Evolutionary conservation across 345 rosid species (phyloP), one percentile per base, ranked within the genome.

Genomic region (Sisymbrium altissimum): DNA sequence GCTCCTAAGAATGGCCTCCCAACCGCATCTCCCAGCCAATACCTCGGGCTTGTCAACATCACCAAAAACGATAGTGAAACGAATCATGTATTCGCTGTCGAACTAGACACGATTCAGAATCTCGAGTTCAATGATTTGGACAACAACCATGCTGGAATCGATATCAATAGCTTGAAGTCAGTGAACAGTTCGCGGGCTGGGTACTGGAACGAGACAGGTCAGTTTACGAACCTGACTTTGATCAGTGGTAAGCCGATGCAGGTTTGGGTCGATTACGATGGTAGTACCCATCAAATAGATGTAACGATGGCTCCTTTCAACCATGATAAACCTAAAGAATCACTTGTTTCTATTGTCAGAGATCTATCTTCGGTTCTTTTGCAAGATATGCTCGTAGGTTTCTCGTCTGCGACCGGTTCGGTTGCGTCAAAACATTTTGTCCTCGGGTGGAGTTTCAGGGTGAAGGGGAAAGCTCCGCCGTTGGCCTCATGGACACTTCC

Each of bases 231-330:
- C 1, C 64, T 59, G n/a, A 36, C 15, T 36, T 36, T 58, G 45
- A 4, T 36, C n/a, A 58, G 64, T 58, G 4, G 64, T 36, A 19
- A 35, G 44, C 64, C 3, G 27, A 35, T 58, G 45, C 64, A 58
- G 15, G 64, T 83, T 58, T 93, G 98, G 98, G 48, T 91, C 58
- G 94, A 88, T 65, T 93, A 91, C 68, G 89, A 91, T 71, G 84
- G 87, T 0, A 35, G 5, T 39, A 32, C 10, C 10, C 64, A 58
- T 36, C 8, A 19, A 0, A 58, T 58, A 15, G 13, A 58, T 0
- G 45, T 58, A 18, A 58, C 45, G 29, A 58, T 58, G 44, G 45
- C 45, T 17, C 64, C 64, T 0, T 32, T 56, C 12, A 32, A 2
- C 0, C 5, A 58, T 0, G 45, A 58, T 0, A 58, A 36, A 58